Evolutionary conservation across 495 filamentous ascomycete genomes (phyloP).

Genomic region (Penicillium simplicissimum): DNA sequence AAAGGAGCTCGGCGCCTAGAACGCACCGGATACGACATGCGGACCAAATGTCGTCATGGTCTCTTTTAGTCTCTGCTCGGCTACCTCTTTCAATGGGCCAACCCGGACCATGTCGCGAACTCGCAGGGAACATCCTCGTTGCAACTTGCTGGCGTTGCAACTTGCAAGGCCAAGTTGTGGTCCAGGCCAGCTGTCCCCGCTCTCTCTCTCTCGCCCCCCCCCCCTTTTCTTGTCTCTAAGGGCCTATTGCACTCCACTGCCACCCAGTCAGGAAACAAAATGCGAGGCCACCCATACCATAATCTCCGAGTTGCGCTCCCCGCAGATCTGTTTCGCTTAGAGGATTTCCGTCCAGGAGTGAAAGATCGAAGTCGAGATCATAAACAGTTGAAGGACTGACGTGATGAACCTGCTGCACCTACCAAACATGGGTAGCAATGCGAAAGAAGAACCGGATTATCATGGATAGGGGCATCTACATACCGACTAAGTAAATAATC

Average conservation of each 20-base stretch:
- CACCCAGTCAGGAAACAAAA: slow-evolving; percentile 2
- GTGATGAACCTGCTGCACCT: not conserved
- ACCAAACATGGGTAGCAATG: not conserved
- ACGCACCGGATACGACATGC: slow-evolving; percentile 6
- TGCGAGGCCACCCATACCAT: not conserved
- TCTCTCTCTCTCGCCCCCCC: too few relatives aligned
- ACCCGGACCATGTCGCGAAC: not conserved
- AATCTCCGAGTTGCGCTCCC: slow-evolving; percentile 1
- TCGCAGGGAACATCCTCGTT: slow-evolving; percentile 16
- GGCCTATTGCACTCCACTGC: slow-evolving; percentile 1
- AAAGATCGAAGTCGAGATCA: not conserved
- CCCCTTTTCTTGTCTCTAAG: not conserved
- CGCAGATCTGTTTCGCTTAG: slow-evolving; percentile 6
- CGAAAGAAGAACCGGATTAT: not conserved
- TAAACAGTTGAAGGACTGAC: not conserved
- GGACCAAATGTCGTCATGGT: not conserved
- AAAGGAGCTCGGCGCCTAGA: slow-evolving; percentile 14
- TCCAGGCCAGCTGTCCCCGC: not conserved
- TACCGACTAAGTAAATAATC: not conserved
- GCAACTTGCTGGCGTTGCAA: not conserved
- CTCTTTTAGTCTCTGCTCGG: not conserved
- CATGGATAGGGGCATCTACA: not conserved
- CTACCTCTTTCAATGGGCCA: not conserved
- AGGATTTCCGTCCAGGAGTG: not conserved
- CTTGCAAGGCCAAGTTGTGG: too few relatives aligned